phyloP scores from a whole-genome alignment of 805 yeast species.

The Wilhelminamyces savonicus region DNA sequence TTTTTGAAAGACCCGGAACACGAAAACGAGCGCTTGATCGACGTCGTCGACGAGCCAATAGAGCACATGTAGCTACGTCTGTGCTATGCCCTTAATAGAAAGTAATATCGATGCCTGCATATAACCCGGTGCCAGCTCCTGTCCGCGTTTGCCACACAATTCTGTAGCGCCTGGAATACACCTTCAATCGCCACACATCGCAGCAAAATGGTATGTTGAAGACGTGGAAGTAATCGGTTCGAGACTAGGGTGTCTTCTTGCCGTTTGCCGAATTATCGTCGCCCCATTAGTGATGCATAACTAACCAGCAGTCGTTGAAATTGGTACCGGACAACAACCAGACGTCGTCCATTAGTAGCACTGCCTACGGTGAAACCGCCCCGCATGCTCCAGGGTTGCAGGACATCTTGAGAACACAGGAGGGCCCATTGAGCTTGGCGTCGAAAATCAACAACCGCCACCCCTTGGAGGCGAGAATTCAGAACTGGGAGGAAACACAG shows the following conservation, averaged over 20 bases:
- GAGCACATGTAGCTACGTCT: slow-evolving; percentile 18
- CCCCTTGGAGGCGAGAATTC: slow-evolving; percentile 74
- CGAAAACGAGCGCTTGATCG: slow-evolving; percentile 13
- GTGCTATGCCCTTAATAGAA: no score
- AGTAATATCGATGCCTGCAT: no score
- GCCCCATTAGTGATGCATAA: no score
- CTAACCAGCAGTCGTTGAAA: slow-evolving; percentile 43
- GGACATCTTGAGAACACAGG: slow-evolving; percentile 59
- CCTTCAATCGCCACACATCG: no score
- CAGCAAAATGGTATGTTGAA: no score
- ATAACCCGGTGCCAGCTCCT: no score
- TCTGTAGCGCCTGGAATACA: no score
- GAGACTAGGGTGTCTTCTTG: no score
- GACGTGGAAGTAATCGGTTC: no score
- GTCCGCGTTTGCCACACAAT: no score
- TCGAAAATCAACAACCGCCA: slow-evolving; percentile 72
- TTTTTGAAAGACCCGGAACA: slow-evolving; percentile 25
- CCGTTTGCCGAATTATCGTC: no score
- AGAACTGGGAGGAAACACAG: slow-evolving; percentile 77
- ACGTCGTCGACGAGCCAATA: slow-evolving; percentile 25
- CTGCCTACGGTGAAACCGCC: slow-evolving; percentile 48
- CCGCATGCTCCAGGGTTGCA: slow-evolving; percentile 65
- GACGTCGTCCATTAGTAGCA: slow-evolving; percentile 43
- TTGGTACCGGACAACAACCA: slow-evolving; percentile 49
- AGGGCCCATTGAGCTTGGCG: slow-evolving; percentile 56